Percentiles rank a stretch among this genome's conserved stretches.
phyloP scores from a whole-genome alignment of 2,329 filamentous ascomycete genomes.

The Arthroderma sp. region DNA sequence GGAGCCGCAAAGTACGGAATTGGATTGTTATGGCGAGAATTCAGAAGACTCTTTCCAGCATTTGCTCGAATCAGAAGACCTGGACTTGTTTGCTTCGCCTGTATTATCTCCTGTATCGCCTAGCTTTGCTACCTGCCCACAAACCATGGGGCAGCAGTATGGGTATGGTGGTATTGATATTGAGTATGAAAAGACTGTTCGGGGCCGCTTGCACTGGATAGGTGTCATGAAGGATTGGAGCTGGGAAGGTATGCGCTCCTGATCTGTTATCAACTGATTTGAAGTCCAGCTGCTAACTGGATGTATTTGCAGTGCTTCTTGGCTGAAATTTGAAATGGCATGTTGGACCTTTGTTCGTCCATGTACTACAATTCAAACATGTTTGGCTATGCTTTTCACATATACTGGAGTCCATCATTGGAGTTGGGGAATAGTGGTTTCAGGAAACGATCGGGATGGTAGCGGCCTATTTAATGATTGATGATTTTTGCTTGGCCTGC shows the following conservation, averaged over 20 bases:
- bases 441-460: too few species aligned
- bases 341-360: too few species aligned
- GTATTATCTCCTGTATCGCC: neutral
- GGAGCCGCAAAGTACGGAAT: neutral
- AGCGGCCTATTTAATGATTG: too few species aligned
- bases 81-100: neutral
- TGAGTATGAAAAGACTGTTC: conserved; percentile 50
- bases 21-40: neutral
- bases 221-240: conserved; percentile 59
- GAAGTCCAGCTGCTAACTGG: too few species aligned
- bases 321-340: too few species aligned
- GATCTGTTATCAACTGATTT: too few species aligned
- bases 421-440: too few species aligned
- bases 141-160: conserved; percentile 10
- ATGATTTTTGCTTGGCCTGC: too few species aligned
- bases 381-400: too few species aligned
- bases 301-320: too few species aligned
- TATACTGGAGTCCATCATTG: too few species aligned
- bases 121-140: neutral
- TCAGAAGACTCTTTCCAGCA: neutral
- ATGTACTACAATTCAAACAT: too few species aligned
- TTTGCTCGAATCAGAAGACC: neutral
- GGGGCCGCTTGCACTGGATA: conserved; percentile 54
- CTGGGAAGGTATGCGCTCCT: conserved; percentile 47
- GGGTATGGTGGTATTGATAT: conserved; percentile 27